Evolutionary conservation across 1,139 yeast species (phyloP).

Genomic region (Diutina sp.): DNA sequence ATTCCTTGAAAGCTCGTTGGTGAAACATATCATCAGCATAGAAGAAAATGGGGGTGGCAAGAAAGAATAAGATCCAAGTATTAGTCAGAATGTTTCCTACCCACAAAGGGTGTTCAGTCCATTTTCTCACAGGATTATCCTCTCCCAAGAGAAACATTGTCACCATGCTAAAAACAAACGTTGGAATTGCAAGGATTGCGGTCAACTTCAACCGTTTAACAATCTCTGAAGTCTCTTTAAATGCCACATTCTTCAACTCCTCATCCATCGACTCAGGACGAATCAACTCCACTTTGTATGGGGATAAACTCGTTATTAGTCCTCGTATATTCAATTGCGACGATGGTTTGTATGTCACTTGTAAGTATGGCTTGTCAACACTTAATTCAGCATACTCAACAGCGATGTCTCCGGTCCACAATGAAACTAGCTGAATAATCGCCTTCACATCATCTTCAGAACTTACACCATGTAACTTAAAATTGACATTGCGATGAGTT

Average conservation of each 20-base stretch:
- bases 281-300: background rate
- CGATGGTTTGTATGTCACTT: slow-evolving; percentile 49
- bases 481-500: background rate
- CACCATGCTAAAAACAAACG: slow-evolving; percentile 56
- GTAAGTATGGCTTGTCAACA: slow-evolving; percentile 41
- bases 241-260: slow-evolving; percentile 32
- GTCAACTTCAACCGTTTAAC: slow-evolving; percentile 36
- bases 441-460: background rate
- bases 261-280: slow-evolving; percentile 9
- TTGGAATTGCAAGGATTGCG: slow-evolving; percentile 47
- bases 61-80: slow-evolving; percentile 51
- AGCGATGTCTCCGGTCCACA: slow-evolving; percentile 29
- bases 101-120: slow-evolving; percentile 56
- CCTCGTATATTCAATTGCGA: background rate
- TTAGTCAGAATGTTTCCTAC: slow-evolving; percentile 48
- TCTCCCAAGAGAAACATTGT: slow-evolving; percentile 51
- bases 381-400: slow-evolving; percentile 40
- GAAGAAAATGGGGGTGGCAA: slow-evolving; percentile 65
- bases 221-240: slow-evolving; percentile 34
- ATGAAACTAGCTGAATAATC: background rate
- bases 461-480: background rate
- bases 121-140: slow-evolving; percentile 26
- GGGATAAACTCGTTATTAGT: background rate
- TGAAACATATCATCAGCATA: slow-evolving; percentile 69
- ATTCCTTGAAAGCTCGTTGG: slow-evolving; percentile 47